Evolutionary conservation across 495 filamentous ascomycete genomes (phyloP).

Genomic region (Umbilicaria muhlenbergii): DNA sequence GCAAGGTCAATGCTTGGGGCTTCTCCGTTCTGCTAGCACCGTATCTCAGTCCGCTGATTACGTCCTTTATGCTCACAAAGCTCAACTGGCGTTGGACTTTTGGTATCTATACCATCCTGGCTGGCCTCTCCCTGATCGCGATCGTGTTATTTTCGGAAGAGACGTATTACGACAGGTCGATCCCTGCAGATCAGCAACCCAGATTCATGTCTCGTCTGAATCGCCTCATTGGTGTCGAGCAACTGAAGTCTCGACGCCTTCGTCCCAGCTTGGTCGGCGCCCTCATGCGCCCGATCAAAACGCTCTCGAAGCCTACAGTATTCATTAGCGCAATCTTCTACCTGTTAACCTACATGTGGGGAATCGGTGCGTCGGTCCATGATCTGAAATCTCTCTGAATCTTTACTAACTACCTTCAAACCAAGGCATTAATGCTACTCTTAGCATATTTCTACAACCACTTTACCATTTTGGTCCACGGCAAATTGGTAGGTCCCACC

Average conservation of each 20-base stretch:
- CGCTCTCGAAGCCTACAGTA: slow-evolving; percentile 21
- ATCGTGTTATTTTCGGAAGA: slow-evolving; percentile 8
- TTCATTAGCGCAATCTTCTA: slow-evolving; percentile 22
- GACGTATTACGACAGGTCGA: slow-evolving; percentile 7
- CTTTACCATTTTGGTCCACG: slow-evolving; percentile 32
- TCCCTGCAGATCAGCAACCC: slow-evolving; percentile 6
- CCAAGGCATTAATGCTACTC: slow-evolving; percentile 23
- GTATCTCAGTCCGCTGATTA: slow-evolving; percentile 9
- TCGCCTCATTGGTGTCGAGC: slow-evolving; percentile 10
- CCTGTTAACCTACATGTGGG: slow-evolving; percentile 23
- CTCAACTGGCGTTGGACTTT: slow-evolving; percentile 4
- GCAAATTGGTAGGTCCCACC: slow-evolving; percentile 26
- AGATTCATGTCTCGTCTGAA: slow-evolving; percentile 1
- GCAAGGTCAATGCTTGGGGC: slow-evolving; percentile 11
- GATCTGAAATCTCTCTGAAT: too few species aligned
- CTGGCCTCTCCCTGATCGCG: slow-evolving; percentile 2
- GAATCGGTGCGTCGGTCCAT: slow-evolving; percentile 19
- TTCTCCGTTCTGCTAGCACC: slow-evolving; percentile 7
- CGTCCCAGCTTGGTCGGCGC: slow-evolving; percentile 6
- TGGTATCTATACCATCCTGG: slow-evolving; percentile 7
- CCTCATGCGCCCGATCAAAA: slow-evolving; percentile 6
- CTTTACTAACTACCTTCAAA: too few species aligned
- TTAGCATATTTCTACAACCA: slow-evolving; percentile 20
- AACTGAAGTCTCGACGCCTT: slow-evolving; percentile 5
- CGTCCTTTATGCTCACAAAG: slow-evolving; percentile 7